These are phyloP conservation scores for Coniosporium apollinis DNA, from an alignment of 495 filamentous ascomycete species.

Conservation along the genomic window DNA sequence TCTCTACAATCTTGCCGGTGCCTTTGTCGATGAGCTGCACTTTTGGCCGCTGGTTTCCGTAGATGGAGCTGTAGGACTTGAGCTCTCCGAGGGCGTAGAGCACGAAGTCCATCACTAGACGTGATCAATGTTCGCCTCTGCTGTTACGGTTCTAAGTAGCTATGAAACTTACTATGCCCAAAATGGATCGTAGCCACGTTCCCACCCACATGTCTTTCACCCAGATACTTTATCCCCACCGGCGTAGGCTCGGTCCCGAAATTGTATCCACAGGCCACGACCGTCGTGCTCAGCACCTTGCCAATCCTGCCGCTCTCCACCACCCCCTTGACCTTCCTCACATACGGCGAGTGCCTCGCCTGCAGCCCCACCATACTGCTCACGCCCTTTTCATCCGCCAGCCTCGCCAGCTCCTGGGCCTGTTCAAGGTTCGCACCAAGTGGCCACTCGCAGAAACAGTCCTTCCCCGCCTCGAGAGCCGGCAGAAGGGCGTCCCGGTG, in stretches of 20 bases:
- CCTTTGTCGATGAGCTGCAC: conserved; percentile 18
- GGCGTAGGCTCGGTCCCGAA: conserved; percentile 19
- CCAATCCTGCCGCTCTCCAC: conserved; percentile 34
- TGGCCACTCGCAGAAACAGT: conserved; percentile 43
- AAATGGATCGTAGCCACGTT: conserved; percentile 36
- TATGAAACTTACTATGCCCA: conserved; percentile 27
- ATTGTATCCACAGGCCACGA: conserved; percentile 25
- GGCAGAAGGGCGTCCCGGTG: conserved; percentile 33
- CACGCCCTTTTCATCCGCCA: conserved; percentile 22
- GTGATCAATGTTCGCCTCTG: background rate
- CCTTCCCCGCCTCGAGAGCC: conserved; percentile 37
- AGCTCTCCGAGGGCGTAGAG: conserved; percentile 10
- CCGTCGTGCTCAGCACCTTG: conserved; percentile 33
- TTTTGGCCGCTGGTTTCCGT: conserved; percentile 29
- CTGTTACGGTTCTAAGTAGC: background rate
- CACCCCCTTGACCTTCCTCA: conserved; percentile 29
- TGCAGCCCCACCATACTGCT: conserved; percentile 37
- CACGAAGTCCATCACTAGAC: conserved; percentile 9
- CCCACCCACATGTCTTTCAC: conserved; percentile 29
- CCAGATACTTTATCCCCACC: conserved; percentile 28
- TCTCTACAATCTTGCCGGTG: conserved; percentile 16
- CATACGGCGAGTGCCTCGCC: conserved; percentile 26
- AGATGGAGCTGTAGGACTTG: conserved; percentile 10
- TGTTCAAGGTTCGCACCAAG: conserved; percentile 20
- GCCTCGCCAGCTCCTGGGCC: conserved; percentile 26